Base-by-base conservation (phyloP, 257 asterid species). In the Ocimum tenuiflorum region DNA sequence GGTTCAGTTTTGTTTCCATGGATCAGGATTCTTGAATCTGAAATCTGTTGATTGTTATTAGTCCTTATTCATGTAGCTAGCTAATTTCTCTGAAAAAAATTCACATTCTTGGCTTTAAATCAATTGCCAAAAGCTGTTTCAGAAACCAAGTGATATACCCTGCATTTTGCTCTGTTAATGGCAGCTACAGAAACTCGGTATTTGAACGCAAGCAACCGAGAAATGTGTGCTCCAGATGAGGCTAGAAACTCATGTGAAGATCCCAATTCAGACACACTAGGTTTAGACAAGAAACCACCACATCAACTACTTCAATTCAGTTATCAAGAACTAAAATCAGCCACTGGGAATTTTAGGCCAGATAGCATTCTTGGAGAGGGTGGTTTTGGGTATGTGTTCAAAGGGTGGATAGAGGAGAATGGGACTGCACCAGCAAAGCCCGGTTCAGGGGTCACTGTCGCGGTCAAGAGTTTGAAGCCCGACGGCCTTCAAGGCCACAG, bases 351-450 rank as follows among this genome's bases (percentile, higher is more conserved):
- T 70, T 92, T 92, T 73, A 81, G 97, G 49, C 98, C 97, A 0
- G 98, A 87, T 68, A 92, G 98, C 75, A 89, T 92, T 62, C 96
- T 92, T 15, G 98, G 98, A 6, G 98, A 89, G 78, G 97, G 96
- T 51, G 98, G 98, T 50, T 91, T 91, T 12, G 98, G 98, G 2
- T 91, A 78, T 43, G 98, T 91, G 7, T 92, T 92, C 83, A 89
- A 92, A 73, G 98, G 98, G 11, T 92, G 98, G 98, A 86, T 92
- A 70, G 96, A 92, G 66, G 96, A 89, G 75, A 92, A 83, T n/a
- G 96, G 98, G 38, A 89, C 96, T 2, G 86, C 82, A 12, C 95
- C 98, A 3, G 97, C 96, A 3, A 92, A 84, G 77, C 97, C 98
- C 13, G 98, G 98, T 10, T 85, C 94, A 0, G 98, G 98, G 13